phyloP scores from a whole-genome alignment of 2,329 filamentous ascomycete genomes.

The Fusarium haematococcum region DNA sequence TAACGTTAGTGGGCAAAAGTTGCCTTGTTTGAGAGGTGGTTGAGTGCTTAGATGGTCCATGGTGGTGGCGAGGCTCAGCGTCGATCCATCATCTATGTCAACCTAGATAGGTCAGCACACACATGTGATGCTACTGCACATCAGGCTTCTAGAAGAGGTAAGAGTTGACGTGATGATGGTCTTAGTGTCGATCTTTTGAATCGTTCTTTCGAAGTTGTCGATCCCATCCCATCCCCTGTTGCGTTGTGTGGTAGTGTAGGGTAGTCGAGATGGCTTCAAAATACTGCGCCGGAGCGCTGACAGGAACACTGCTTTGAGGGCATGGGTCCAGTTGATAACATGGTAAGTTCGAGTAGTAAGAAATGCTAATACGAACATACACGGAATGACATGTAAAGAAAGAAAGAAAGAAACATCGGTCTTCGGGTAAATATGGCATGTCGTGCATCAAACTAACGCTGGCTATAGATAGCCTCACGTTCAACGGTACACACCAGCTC shows the following conservation, averaged over 20 bases:
- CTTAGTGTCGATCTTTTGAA: constrained; percentile 27
- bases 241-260: neutral
- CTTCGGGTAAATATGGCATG: neutral
- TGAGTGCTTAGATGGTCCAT: neutral
- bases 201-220: constrained; percentile 6
- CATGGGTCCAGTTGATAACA: neutral
- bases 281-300: neutral
- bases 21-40: neutral
- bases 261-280: neutral
- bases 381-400: neutral
- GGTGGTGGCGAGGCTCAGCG: constrained; percentile 23
- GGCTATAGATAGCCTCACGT: neutral
- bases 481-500: neutral
- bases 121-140: constrained; percentile 30
- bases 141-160: constrained; percentile 28
- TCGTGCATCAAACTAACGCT: neutral
- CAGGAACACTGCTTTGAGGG: neutral
- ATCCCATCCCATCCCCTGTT: constrained; percentile 10
- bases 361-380: neutral
- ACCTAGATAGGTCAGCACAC: constrained; percentile 5
- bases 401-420: neutral
- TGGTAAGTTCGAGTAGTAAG: neutral
- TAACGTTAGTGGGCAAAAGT: neutral
- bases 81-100: constrained; percentile 20
- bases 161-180: constrained; percentile 32